These are phyloP conservation scores for Metarhizium humberi DNA, from an alignment of 2,329 filamentous ascomycete species.

Conservation along the genomic window DNA sequence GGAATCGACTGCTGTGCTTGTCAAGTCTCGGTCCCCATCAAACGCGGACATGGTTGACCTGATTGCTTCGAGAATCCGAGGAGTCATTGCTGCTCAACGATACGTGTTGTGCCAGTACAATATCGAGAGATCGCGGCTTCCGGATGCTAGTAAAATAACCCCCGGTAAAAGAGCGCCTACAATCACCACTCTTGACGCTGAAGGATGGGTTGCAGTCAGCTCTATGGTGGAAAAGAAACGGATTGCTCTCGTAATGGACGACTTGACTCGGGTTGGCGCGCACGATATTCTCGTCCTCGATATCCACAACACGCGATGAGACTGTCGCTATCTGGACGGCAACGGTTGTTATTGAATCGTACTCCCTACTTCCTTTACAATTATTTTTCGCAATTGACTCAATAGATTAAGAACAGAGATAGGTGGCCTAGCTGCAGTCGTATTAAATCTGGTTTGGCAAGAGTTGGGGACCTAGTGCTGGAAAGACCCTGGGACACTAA, in stretches of 20 bases:
- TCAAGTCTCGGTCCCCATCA: conserved; percentile 79
- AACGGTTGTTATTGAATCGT: background rate
- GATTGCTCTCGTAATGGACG: conserved; percentile 81
- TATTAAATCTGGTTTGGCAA: background rate
- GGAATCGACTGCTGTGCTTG: conserved; percentile 77
- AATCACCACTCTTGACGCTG: conserved; percentile 77
- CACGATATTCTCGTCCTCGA: conserved; percentile 78
- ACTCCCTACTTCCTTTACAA: background rate
- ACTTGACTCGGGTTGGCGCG: conserved; percentile 65
- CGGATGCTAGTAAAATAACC: conserved; percentile 64
- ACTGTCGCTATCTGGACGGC: background rate
- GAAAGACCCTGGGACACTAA: background rate
- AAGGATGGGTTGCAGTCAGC: conserved; percentile 89
- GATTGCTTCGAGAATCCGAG: conserved; percentile 77
- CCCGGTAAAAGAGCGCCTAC: conserved; percentile 92
- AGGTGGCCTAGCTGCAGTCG: background rate
- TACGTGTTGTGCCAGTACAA: conserved; percentile 98
- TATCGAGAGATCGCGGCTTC: conserved; percentile 61
- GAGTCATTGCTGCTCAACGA: conserved; percentile 90
- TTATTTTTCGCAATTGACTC: background rate
- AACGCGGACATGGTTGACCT: conserved; percentile 74
- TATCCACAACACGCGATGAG: conserved; percentile 67
- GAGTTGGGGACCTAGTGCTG: background rate
- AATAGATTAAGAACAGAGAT: background rate
- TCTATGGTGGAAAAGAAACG: conserved; percentile 87